Base-by-base conservation (phyloP, 2,329 filamentous ascomycete genomes). In the Cercospora sp. region DNA sequence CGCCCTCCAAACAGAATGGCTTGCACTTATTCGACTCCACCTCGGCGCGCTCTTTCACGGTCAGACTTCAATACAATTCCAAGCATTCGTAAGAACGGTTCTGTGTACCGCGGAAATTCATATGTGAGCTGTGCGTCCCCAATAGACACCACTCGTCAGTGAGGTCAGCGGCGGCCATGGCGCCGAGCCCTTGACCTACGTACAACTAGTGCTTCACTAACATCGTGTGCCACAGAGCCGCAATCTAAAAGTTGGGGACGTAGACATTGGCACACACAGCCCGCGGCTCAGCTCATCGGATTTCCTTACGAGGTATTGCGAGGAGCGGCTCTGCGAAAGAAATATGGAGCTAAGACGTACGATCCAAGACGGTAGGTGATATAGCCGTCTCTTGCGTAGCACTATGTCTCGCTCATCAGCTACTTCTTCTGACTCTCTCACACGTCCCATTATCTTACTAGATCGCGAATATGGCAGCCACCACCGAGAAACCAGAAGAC, bases 161-260 rank as follows among this genome's bases (percentile, higher is more conserved):
- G 43, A 49, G 43, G 43, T 49, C 43, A 57, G 53, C 3, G 53
- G 37, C 57, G 32, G 57, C 6, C 57, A 60, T 32, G 57, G 57
- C 57, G 57, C 57, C 57, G 57, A 60, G 57, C 57, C 5, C 57
- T 60, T 60, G 57, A 32, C 57, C 26, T 60, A 60, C 57, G 57
- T 60, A 60, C 30, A 0, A 7, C 2, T 16, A 21, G 9, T 60
- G 58, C 58, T 40, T 43, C n/a, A 60, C 9, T 5, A 34, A 21
- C 18, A 51, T 18, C 32, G 58, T n/a, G 28, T 60, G 28, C 28
- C 16, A 34, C 58, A 60, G 58, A 60, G 32, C 32, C 58, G 16
- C 58, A 60, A 34, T 37, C 16, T 16, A 16, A 24, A 16, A 40
- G 13, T 18, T 24, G 45, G 18, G 9, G 45, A 51, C 5, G 45